Percentiles rank a stretch among this genome's conserved stretches.
Conservation (phyloP, 257 asterid species). For the Nicotiana sylvestris region DNA sequence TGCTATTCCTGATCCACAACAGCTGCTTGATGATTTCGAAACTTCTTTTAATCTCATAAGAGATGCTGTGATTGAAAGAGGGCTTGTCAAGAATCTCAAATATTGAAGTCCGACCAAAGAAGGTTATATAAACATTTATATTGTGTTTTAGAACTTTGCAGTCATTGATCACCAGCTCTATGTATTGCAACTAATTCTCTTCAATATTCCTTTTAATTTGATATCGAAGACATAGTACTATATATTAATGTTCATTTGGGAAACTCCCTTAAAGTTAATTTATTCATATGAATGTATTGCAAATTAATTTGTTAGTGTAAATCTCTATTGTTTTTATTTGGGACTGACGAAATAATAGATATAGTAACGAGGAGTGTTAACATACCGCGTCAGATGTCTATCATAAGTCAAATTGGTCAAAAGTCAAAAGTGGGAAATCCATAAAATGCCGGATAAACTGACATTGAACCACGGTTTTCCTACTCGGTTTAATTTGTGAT, state of each 20-base stretch:
- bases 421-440: neutral
- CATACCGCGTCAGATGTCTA: neutral
- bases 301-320: neutral
- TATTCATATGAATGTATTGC: neutral
- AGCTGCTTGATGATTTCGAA: constrained; percentile 29
- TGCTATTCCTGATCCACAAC: constrained; percentile 36
- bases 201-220: neutral
- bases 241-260: neutral
- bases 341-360: no score
- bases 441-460: neutral
- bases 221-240: neutral
- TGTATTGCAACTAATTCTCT: neutral
- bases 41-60: constrained; percentile 32
- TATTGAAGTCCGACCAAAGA: neutral
- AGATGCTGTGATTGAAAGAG: constrained; percentile 14
- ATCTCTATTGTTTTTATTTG: neutral
- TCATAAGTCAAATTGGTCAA: neutral
- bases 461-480: neutral
- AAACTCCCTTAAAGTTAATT: neutral
- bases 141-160: neutral
- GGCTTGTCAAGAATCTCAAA: neutral
- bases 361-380: no score
- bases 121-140: neutral
- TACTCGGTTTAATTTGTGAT: neutral
- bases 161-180: neutral